Percentiles rank a stretch among this genome's conserved stretches.
These are phyloP conservation scores for Gossypium aridum DNA, from an alignment of 441 rosid genomes.

Conservation along the genomic window DNA sequence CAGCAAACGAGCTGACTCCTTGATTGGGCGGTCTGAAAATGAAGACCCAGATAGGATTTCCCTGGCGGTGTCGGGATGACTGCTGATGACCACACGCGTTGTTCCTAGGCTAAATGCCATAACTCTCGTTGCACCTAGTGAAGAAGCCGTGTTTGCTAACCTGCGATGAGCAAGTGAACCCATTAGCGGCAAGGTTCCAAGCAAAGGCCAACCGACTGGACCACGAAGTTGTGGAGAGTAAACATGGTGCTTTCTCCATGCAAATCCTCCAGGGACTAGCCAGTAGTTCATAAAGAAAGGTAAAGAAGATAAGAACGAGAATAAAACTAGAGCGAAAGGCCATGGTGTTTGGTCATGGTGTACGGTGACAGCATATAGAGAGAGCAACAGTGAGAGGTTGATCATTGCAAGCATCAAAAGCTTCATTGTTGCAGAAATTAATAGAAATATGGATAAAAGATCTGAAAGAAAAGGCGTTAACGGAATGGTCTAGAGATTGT, in stretches of 20 bases:
- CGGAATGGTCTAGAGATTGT: constrained; percentile 12
- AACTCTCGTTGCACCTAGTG: constrained; percentile 34
- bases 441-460: background rate
- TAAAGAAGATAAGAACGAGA: constrained; percentile 16
- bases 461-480: background rate
- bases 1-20: constrained; percentile 44
- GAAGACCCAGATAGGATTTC: constrained; percentile 46
- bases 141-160: constrained; percentile 40
- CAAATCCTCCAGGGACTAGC: constrained; percentile 60
- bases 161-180: constrained; percentile 56
- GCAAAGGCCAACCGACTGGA: constrained; percentile 45
- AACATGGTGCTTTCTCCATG: constrained; percentile 45
- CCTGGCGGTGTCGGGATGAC: constrained; percentile 56
- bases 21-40: constrained; percentile 59
- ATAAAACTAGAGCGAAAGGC: constrained; percentile 16
- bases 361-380: background rate
- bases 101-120: constrained; percentile 59
- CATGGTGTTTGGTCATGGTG: constrained; percentile 10
- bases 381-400: constrained; percentile 16
- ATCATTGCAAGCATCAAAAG: constrained; percentile 3
- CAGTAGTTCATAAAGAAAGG: constrained; percentile 27
- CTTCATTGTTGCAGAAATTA: constrained; percentile 16
- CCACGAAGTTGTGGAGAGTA: constrained; percentile 27
- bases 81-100: constrained; percentile 41
- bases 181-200: constrained; percentile 51